A percentile compares a stretch with the other conserved stretches of the same genome.
Conservation (phyloP, 2,329 filamentous ascomycete genomes). For the Neobulgaria alba region DNA sequence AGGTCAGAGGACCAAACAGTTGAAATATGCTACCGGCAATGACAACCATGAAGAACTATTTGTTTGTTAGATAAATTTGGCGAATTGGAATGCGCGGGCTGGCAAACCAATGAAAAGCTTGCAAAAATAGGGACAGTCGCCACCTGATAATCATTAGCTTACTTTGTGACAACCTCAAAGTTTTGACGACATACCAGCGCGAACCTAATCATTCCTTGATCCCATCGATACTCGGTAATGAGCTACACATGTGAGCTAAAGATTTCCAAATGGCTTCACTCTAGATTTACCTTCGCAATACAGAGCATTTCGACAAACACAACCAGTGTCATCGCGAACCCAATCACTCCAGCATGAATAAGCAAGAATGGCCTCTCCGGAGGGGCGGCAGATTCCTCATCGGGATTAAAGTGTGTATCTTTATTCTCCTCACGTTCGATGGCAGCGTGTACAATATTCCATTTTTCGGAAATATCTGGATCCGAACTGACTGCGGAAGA, state of each 20-base stretch:
- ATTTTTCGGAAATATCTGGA: constrained; percentile 11
- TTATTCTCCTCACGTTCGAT: constrained; percentile 16
- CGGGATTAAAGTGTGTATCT: constrained; percentile 13
- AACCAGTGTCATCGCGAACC: constrained; percentile 14
- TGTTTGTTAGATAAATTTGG: not conserved
- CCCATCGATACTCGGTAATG: constrained; percentile 16
- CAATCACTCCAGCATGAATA: constrained; percentile 14
- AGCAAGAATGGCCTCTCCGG: constrained; percentile 14
- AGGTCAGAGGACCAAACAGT: constrained; percentile 15
- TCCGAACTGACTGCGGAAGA: constrained; percentile 7
- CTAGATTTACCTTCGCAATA: constrained; percentile 1
- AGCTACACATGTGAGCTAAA: constrained; percentile 5
- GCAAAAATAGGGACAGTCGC: constrained; percentile 14
- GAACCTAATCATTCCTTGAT: constrained; percentile 13
- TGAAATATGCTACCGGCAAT: constrained; percentile 15
- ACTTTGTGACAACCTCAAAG: not conserved
- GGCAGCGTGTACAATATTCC: constrained; percentile 12
- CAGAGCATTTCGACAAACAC: constrained; percentile 17
- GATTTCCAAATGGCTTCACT: not conserved
- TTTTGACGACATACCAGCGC: constrained; percentile 4
- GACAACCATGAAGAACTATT: constrained; percentile 12
- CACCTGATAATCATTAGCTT: constrained; percentile 6
- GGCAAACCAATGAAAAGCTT: constrained; percentile 25
- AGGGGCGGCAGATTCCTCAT: constrained; percentile 8
- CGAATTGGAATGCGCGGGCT: not conserved